Base-by-base conservation (phyloP, 2,329 filamentous ascomycete species). In the Penicillium sumatraense region DNA sequence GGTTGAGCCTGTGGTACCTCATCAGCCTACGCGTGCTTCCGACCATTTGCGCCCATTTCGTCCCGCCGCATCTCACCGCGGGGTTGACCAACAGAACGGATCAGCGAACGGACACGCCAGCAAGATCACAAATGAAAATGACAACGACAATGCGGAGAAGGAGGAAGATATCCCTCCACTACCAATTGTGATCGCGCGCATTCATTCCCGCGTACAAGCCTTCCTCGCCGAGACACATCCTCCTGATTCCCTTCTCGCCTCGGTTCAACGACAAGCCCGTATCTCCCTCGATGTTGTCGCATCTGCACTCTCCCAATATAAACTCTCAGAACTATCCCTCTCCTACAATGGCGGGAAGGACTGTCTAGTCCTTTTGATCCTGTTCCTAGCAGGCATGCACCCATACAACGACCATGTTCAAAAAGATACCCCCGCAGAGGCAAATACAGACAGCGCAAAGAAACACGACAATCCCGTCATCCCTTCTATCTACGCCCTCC, bases 291-390 rank as follows among this genome's bases (percentile, higher is more conserved):
- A 76, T 20, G 86, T 96, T 20, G 86, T 97, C 54, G 83, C 86
- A 57, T 84, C 91, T 66, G 90, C 93, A 13, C 79, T 97, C 68
- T 75, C 84, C 59, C 83, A 82, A 69, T 98, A 96, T 74, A 83
- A 83, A 87, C 83, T 89, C 59, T 82, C 88, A 55, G 84, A 96
- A 70, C 83, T 98, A 57, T 91, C 93, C 5, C 81, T 98, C 61
- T 96, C 93, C 53, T 99, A 97, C 78, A 99, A 99, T 68, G 95
- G 95, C 70, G 95, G 95, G 58, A 99, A 99, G 75, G 95, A 98
- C 81, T 98, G 93, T 68, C 88, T 98, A 16, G 93, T 98, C 50
- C 86, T 98, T 16, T 82, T 98, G 6, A 84, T 97, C 68, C 81
- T 98, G 61, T 91, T 96, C 69, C 87, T 98, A 63, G 87, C 89